Base-by-base conservation (phyloP, 2,329 filamentous ascomycete species). In the Colletotrichum sidae region DNA sequence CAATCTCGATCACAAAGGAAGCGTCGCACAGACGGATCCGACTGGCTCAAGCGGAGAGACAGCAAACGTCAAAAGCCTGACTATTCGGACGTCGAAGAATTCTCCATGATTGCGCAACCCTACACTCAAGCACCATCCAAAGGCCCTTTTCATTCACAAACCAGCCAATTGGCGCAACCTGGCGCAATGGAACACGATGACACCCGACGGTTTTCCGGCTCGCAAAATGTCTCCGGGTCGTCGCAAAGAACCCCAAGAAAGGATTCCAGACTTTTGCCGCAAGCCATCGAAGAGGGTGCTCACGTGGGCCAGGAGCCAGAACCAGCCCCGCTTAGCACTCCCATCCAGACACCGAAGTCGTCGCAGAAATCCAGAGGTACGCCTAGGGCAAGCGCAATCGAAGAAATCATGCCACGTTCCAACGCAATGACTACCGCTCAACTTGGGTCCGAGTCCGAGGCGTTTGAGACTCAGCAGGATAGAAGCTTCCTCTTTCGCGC, bases 401-500 rank as follows among this genome's bases (percentile, higher is more conserved):
- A 25, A 9, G 12, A 34, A 33, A 8, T 13, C 33, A 25, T 9
- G 35, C 12, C 25, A 47, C 25, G 25, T 25, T 25, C 25, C 25
- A 25, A 25, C 25, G 25, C 25, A 25, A 25, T 25, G 25, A 25
- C 25, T 25, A 5, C 25, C 25, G 25, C 25, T 25, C 25, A 25
- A 25, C 25, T 25, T 25, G 25, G 25, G 25, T 25, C 25, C 25
- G 25, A 63, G 10, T 9, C 17, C 15, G 46, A 66, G 13, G 25
- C 25, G 4, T 68, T 69, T 2, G 50, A 72, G 55, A 77, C 71
- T 9, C 75, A 79, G 47, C 69, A 72, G 64, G 76, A 78, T 45
- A 68, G 71, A 11, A 79, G 74, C 59, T 78, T 78, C 54, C 68
- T 69, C 15, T 78, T 75, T 65, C 76, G 71, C 25, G 70, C 71